These are phyloP conservation scores for Sporisorium reilianum DNA, from an alignment of 1,284 basidiomycete genomes.

Conservation along the genomic window DNA sequence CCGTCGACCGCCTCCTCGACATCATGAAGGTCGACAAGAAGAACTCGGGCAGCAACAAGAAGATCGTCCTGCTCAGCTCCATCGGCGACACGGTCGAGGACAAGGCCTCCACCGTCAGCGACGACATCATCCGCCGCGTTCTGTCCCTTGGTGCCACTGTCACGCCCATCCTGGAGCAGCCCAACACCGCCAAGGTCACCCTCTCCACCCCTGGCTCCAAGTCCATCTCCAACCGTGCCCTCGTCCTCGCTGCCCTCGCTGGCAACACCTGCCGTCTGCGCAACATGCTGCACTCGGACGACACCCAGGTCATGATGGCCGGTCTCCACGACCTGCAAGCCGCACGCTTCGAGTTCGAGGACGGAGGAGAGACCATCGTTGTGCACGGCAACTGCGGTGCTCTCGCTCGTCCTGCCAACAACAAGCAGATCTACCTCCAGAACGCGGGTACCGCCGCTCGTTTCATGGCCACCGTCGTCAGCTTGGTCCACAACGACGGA, in stretches of 20 bases:
- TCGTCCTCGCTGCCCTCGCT: slow-evolving; percentile 92
- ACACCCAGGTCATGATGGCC: slow-evolving; percentile 99
- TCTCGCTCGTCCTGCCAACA: slow-evolving; percentile 72
- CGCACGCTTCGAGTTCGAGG: slow-evolving; percentile 90
- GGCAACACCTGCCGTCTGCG: slow-evolving; percentile 87
- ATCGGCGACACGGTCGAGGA: slow-evolving; percentile 94
- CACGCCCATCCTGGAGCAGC: slow-evolving; percentile 40
- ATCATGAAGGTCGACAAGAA: slow-evolving; percentile 97
- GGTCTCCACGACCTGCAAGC: slow-evolving; percentile 83
- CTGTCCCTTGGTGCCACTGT: slow-evolving; percentile 76
- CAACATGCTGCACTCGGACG: slow-evolving; percentile 95
- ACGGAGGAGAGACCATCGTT: slow-evolving; percentile 90
- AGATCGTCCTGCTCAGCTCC: slow-evolving; percentile 88
- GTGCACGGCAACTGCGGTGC: slow-evolving; percentile 87
- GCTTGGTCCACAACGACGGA: slow-evolving; percentile 72
- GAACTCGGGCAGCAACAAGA: slow-evolving; percentile 88
- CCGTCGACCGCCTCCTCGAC: slow-evolving; percentile 86
- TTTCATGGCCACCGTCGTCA: slow-evolving; percentile 95
- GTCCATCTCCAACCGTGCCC: slow-evolving; percentile 94
- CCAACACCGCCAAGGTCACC: slow-evolving; percentile 72
- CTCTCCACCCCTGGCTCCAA: slow-evolving; percentile 96
- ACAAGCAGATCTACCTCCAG: slow-evolving; percentile 92
- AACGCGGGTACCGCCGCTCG: slow-evolving; percentile 98
- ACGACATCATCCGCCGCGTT: slow-evolving; percentile 60
- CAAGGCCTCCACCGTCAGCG: slow-evolving; percentile 84